Base-by-base conservation (phyloP, 2,329 filamentous ascomycete species). In the Trichoderma pleuroti region DNA sequence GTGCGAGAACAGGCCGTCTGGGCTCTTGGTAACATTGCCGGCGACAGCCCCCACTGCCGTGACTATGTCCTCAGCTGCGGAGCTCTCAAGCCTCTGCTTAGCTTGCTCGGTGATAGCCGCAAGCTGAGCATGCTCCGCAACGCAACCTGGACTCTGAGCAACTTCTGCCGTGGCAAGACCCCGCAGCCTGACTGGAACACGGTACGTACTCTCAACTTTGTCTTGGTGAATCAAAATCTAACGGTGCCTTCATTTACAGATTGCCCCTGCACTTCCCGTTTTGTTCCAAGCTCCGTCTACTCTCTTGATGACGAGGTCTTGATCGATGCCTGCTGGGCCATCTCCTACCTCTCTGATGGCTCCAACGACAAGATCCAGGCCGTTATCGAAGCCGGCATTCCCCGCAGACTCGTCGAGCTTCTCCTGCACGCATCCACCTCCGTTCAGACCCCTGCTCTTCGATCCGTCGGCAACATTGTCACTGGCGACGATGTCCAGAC, bases 361-460 rank as follows among this genome's bases (percentile, higher is more conserved):
- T 93, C 94, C 77, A 99, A 99, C 81, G 96, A 99, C 80, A 99
- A 99, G 87, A 99, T 99, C 74, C 96, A 99, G 84, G 95, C 96
- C 60, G 96, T 99, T 70, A 98, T 99, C 77, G 96, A 99, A 84
- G 96, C 95, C 57, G 95, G 96, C 75, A 99, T 99, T 74, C 96
- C 96, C 73, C 94, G 96, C 74, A 92, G 96, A 73, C 90, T 99
- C 9, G 96, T 99, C 5, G 96, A 99, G 86, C 89, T 99, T 70
- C 89, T 99, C 74, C 98, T 98, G 92, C 96, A 99, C 80, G 94
- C 94, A 49, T 98, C 96, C 24, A 99, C 96, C 72, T 98, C 96
- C 0, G 96, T 99, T 70, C 96, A 99, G 85, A 99, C 96, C 4
- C 96, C 96, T 57, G 96, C 96, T 61, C 92, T 99, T 70, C 92